phyloP scores from a whole-genome alignment of 2,329 filamentous ascomycete genomes.

The Aspergillus viridinutans region DNA sequence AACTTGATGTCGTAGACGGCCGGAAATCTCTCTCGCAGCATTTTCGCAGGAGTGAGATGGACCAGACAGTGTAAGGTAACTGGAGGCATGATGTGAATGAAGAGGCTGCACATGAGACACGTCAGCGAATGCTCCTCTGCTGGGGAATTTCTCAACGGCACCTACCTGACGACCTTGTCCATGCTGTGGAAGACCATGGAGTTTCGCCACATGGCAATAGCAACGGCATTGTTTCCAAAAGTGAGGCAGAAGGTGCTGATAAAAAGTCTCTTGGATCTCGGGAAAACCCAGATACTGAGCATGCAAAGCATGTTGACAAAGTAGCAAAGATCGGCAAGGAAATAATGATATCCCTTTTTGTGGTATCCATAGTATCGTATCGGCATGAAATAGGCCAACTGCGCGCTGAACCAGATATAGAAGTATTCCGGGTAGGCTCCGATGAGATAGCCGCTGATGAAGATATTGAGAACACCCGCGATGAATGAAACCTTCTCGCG shows the following conservation, averaged over 20 bases:
- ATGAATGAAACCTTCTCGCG: conserved; percentile 97
- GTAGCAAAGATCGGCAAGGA: conserved; percentile 94
- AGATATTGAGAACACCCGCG: conserved; percentile 92
- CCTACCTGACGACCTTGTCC: conserved; percentile 86
- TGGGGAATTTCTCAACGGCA: background rate
- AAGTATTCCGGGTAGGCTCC: conserved; percentile 82
- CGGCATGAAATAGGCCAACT: conserved; percentile 94
- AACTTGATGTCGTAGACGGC: conserved; percentile 78
- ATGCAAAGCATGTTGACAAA: conserved; percentile 88
- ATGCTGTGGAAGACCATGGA: conserved; percentile 97
- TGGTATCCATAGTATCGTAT: conserved; percentile 90
- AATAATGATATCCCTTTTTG: conserved; percentile 90
- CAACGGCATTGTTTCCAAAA: conserved; percentile 94
- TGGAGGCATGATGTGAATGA: conserved; percentile 99
- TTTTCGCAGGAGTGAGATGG: conserved; percentile 66
- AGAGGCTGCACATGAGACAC: conserved; percentile 55
- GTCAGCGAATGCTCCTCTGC: background rate
- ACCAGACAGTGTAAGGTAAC: conserved; percentile 89
- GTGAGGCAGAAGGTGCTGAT: conserved; percentile 89
- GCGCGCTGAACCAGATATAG: conserved; percentile 85
- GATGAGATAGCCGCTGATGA: conserved; percentile 90
- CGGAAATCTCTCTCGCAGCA: conserved; percentile 69
- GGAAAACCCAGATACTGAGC: conserved; percentile 85
- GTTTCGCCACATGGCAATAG: conserved; percentile 99
- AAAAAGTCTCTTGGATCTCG: conserved; percentile 83